Percentiles rank a stretch among this genome's conserved stretches.
Evolutionary conservation across 306 rosid species (phyloP).

Genomic region (Betula pendula): DNA sequence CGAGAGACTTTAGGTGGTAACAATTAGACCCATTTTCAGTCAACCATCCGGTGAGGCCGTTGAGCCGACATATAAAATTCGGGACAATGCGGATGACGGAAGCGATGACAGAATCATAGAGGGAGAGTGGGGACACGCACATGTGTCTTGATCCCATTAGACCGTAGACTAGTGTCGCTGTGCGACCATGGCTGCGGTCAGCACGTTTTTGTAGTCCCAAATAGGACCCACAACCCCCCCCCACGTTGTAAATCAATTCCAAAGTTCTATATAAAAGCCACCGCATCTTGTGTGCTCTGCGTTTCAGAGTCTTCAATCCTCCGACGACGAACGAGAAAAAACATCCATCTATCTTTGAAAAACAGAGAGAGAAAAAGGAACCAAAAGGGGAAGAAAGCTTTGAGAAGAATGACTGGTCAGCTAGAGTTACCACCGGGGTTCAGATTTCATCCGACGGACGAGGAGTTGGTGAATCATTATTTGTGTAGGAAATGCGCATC

Average conservation of each 20-base stretch:
- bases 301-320: neutral
- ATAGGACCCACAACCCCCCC: conserved; percentile 15
- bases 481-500: conserved; percentile 72
- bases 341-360: neutral
- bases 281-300: neutral
- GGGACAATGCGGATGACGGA: conserved; percentile 44
- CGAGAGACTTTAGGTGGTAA: neutral
- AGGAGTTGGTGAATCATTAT: conserved; percentile 79
- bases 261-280: conserved; percentile 37
- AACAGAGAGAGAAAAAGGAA: neutral
- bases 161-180: conserved; percentile 14
- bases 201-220: conserved; percentile 1
- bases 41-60: conserved; percentile 27
- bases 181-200: conserved; percentile 14
- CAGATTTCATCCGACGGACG: conserved; percentile 96
- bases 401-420: conserved; percentile 45
- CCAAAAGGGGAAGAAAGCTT: neutral
- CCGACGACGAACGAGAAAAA: neutral
- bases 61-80: conserved; percentile 14
- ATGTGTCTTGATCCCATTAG: conserved; percentile 4
- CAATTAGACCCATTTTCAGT: conserved; percentile 28
- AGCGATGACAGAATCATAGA: conserved; percentile 62
- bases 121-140: neutral
- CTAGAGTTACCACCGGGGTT: conserved; percentile 81
- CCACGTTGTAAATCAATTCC: too few relatives aligned